A percentile compares a stretch with the other conserved stretches of the same genome.
Evolutionary conservation across 805 yeast genomes (phyloP).

Genomic region (Starmerella lactis-condensi): DNA sequence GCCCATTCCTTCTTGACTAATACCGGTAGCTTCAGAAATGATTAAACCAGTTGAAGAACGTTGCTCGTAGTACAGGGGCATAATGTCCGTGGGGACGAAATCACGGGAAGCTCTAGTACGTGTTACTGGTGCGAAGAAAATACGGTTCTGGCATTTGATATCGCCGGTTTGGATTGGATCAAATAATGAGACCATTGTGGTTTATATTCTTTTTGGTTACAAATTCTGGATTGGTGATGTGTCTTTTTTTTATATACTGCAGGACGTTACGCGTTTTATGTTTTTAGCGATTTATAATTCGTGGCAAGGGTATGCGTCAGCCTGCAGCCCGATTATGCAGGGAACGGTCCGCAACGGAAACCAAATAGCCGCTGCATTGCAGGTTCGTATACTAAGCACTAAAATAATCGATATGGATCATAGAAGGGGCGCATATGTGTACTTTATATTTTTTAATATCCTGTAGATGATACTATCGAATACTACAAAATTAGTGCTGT

Average conservation of each 20-base stretch:
- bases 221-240: no score
- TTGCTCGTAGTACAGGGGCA: constrained; percentile 34
- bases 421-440: no score
- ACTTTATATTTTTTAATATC: no score
- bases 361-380: no score
- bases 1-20: constrained; percentile 27
- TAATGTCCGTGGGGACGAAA: constrained; percentile 30
- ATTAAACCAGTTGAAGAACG: constrained; percentile 33
- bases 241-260: no score
- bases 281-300: no score
- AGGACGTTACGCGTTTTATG: no score
- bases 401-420: no score
- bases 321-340: no score
- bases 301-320: no score
- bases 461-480: neutral
- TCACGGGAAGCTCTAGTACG: constrained; percentile 24
- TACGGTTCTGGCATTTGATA: constrained; percentile 22
- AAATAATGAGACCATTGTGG: constrained; percentile 16
- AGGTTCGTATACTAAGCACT: no score
- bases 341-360: no score
- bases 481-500: neutral
- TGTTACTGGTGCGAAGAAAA: constrained; percentile 35
- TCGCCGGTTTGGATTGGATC: constrained; percentile 25
- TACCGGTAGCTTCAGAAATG: constrained; percentile 39
- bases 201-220: neutral